Base-by-base conservation (phyloP, 495 filamentous ascomycete species). In the Penicillium steckii region DNA sequence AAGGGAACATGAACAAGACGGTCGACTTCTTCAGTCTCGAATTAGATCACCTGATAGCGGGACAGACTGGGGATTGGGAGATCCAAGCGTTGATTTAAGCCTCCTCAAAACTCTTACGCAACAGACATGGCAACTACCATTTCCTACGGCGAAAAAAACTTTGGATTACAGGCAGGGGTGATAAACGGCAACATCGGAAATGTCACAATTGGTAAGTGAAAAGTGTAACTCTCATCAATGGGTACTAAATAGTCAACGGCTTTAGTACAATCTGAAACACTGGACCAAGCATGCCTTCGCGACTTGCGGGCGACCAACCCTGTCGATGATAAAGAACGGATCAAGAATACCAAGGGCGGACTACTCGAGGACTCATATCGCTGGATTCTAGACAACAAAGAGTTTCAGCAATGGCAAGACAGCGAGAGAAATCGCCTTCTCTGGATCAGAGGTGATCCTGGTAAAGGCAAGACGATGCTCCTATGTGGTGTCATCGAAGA, bases 401-500 rank as follows among this genome's bases (percentile, higher is more conserved):
- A 62, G 15, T 79, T 76, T 52, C 23, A 50, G 40, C 26, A 50
- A 46, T 67, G 48, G 64, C 37, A 25, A 26, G n/a, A 56, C 3
- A 18, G 21, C n/a, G 8, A 44, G 8, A 18, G 19, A 0, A 37
- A 25, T 22, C 46, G 22, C 1, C 48, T 64, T 1, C 55, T 67
- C n/a, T 71, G 54, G 59, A 59, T 74, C 22, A 64, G 32, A 37
- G 59, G 59, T 29, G 54, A 68, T 29, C 57, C 62, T 13, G 59
- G 62, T 0, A 68, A 66, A 42, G 64, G 68, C 17, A 74, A 74
- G 64, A 70, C 55, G 46, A 74, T 78, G 48, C 61, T 79, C 0
- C 44, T 80, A 9, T 70, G 58, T 22, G 69, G 70, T 8, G 69
- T 77, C 27, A 69, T 74, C 21, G 49, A 76, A n/a, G 60, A 76